phyloP scores from a whole-genome alignment of 176 grass and related monocot species.

The Carex cristatella region DNA sequence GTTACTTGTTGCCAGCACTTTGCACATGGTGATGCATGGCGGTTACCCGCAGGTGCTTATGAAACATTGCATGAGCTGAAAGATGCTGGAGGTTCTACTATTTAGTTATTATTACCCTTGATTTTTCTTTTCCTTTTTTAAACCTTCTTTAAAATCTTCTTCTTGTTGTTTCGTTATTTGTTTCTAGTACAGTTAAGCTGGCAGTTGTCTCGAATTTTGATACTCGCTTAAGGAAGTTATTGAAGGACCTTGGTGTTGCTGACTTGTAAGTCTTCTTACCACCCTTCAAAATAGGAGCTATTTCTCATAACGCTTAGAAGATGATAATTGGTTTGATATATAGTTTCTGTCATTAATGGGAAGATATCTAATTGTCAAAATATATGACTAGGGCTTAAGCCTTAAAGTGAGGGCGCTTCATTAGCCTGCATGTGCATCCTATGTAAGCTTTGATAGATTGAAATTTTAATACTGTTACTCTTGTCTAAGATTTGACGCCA shows the following conservation, averaged over 20 bases:
- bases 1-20: conserved; percentile 39
- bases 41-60: conserved; percentile 53
- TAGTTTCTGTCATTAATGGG: background rate
- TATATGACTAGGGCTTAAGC: background rate
- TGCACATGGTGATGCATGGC: conserved; percentile 74
- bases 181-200: conserved; percentile 75
- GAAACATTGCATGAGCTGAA: conserved; percentile 48
- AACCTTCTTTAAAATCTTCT: background rate
- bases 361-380: conserved; percentile 3
- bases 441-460: background rate
- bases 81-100: conserved; percentile 63
- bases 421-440: background rate
- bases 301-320: background rate
- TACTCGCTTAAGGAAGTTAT: conserved; percentile 61
- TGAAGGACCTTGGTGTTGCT: conserved; percentile 60
- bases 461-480: background rate
- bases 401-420: background rate
- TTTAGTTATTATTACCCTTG: conserved; percentile 27
- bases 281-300: background rate
- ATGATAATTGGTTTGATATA: background rate
- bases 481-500: conserved; percentile 87
- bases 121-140: conserved; percentile 2
- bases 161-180: conserved; percentile 15
- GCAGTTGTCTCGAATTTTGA: conserved; percentile 92
- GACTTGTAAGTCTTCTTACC: conserved; percentile 48